Conservation (phyloP, 257 asterid genomes). For the Solanum pennellii region DNA sequence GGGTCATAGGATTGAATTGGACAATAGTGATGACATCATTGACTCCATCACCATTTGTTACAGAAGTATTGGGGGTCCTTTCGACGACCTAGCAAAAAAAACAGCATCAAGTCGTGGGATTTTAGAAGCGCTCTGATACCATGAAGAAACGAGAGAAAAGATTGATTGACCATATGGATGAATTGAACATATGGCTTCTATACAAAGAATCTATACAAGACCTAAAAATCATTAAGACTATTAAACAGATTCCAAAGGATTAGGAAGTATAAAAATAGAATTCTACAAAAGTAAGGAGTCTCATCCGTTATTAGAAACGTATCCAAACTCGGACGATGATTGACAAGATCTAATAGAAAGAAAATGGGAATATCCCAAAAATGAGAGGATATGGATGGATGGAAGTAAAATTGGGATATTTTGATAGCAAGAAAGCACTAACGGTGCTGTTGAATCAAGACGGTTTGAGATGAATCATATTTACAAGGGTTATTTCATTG, state of each 20-base stretch:
- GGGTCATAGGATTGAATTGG: not conserved
- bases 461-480: not conserved
- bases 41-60: not conserved
- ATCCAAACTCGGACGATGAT: no score
- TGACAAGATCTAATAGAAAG: no score
- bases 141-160: not conserved
- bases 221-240: no score
- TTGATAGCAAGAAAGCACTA: not conserved
- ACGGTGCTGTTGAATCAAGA: not conserved
- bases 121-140: not conserved
- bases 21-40: not conserved
- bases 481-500: not conserved
- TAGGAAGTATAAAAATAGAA: no score
- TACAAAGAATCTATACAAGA: no score
- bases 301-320: no score
- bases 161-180: no score
- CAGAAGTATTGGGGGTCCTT: not conserved
- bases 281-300: no score
- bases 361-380: no score
- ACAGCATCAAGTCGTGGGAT: not conserved
- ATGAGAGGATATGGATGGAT: no score
- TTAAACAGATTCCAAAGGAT: no score
- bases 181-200: not conserved
- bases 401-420: slow-evolving; percentile 2
- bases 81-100: not conserved